phyloP scores from a whole-genome alignment of 1,284 basidiomycete species.

The Heliocybe sulcata region DNA sequence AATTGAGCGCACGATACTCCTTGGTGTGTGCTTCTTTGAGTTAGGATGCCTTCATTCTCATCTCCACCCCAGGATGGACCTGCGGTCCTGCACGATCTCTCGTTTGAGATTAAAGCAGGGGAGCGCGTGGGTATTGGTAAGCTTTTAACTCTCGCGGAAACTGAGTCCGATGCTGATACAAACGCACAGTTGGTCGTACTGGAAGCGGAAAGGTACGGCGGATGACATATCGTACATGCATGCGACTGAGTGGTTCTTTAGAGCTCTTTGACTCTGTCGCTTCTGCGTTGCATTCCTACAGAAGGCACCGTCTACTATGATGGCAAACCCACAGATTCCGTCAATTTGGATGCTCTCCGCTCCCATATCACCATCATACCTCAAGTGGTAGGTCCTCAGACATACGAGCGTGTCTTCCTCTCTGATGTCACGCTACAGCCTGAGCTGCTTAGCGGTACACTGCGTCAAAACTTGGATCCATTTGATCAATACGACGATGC shows the following conservation, averaged over 20 bases:
- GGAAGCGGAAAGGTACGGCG: conserved; percentile 62
- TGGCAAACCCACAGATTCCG: conserved; percentile 19
- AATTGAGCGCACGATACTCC: conserved; percentile 53
- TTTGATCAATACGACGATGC: conserved; percentile 71
- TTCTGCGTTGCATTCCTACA: conserved; percentile 34
- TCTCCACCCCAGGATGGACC: conserved; percentile 24
- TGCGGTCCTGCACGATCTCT: conserved; percentile 39
- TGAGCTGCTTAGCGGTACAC: conserved; percentile 51
- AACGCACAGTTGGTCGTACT: conserved; percentile 54
- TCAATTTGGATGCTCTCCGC: conserved; percentile 59
- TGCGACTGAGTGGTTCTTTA: conserved; percentile 9
- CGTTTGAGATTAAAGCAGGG: conserved; percentile 39
- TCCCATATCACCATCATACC: conserved; percentile 43
- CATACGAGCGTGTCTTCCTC: neutral
- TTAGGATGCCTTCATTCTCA: neutral
- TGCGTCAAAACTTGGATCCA: conserved; percentile 60
- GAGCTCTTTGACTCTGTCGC: conserved; percentile 34
- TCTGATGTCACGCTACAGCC: conserved; percentile 33
- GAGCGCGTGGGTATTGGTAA: conserved; percentile 43
- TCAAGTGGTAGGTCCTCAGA: conserved; percentile 20
- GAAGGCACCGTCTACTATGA: conserved; percentile 36
- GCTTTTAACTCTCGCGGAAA: conserved; percentile 4
- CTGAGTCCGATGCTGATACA: neutral
- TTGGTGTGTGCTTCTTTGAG: conserved; percentile 15
- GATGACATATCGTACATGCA: neutral